A percentile compares a stretch with the other conserved stretches of the same genome.
Evolutionary conservation across 495 filamentous ascomycete species (phyloP).

Genomic region (Margaritispora aquatica): DNA sequence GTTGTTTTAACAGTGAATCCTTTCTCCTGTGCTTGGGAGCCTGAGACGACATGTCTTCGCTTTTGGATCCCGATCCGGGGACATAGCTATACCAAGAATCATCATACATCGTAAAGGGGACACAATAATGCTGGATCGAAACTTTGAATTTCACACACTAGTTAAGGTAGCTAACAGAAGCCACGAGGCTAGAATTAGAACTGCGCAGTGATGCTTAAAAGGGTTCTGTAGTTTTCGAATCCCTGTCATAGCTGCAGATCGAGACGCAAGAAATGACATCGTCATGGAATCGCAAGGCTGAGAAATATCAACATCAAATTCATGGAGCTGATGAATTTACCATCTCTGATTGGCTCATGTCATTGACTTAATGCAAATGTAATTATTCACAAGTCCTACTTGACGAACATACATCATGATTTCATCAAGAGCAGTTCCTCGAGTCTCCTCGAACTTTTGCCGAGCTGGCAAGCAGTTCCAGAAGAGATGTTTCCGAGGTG

Average conservation of each 20-base stretch:
- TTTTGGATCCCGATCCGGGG: slow-evolving; percentile 42
- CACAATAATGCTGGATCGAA: neutral
- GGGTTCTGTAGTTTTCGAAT: neutral
- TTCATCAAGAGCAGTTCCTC: slow-evolving; percentile 4
- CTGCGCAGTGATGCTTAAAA: neutral
- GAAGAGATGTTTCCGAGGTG: slow-evolving; percentile 11
- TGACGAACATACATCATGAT: slow-evolving; percentile 10
- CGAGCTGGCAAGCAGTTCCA: slow-evolving; percentile 6
- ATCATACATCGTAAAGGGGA: slow-evolving; percentile 53
- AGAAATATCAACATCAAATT: slow-evolving; percentile 1
- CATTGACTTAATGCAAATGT: too few relatives aligned
- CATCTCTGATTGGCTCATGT: neutral
- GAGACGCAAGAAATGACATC: slow-evolving; percentile 4
- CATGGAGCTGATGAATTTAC: neutral
- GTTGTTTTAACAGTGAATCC: slow-evolving; percentile 60
- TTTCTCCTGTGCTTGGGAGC: slow-evolving; percentile 47
- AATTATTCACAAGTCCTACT: too few relatives aligned
- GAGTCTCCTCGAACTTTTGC: slow-evolving; percentile 2
- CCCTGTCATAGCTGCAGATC: too few relatives aligned
- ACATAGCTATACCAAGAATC: slow-evolving; percentile 69
- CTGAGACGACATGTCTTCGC: slow-evolving; percentile 31
- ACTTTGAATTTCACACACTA: neutral
- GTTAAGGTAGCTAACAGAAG: neutral
- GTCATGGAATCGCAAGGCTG: slow-evolving; percentile 20
- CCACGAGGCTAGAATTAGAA: neutral